These are phyloP conservation scores for Coprinopsis marcescibilis DNA, from an alignment of 768 basidiomycete genomes.

Conservation along the genomic window DNA sequence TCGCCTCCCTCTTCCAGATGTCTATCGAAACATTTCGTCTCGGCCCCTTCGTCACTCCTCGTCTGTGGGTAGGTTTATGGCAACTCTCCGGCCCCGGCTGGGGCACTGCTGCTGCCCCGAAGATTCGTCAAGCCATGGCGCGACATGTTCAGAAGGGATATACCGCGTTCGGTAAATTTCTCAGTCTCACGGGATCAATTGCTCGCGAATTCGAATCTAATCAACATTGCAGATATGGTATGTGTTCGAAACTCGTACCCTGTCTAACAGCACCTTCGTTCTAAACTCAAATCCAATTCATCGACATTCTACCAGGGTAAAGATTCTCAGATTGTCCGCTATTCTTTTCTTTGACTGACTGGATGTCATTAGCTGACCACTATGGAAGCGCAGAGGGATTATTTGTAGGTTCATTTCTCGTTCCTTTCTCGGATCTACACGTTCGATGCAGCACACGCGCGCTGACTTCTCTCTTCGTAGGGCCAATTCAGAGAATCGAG, in stretches of 20 bases:
- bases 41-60: slow-evolving; percentile 52
- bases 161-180: slow-evolving; percentile 50
- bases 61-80: slow-evolving; percentile 78
- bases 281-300: slow-evolving; percentile 3
- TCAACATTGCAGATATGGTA: slow-evolving; percentile 32
- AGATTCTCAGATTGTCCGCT: slow-evolving; percentile 4
- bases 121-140: slow-evolving; percentile 63
- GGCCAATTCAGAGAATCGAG: slow-evolving; percentile 60
- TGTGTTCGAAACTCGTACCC: slow-evolving; percentile 5
- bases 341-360: not conserved
- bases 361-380: slow-evolving; percentile 59
- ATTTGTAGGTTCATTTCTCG: slow-evolving; percentile 46
- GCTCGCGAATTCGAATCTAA: slow-evolving; percentile 3
- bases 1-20: not conserved
- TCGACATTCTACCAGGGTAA: slow-evolving; percentile 23
- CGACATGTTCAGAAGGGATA: slow-evolving; percentile 58
- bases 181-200: not conserved
- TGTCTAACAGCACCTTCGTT: not conserved
- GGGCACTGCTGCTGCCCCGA: slow-evolving; percentile 65
- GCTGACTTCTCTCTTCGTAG: slow-evolving; percentile 27
- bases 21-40: slow-evolving; percentile 44
- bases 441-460: slow-evolving; percentile 12
- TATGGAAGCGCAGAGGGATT: slow-evolving; percentile 81
- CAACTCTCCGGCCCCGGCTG: slow-evolving; percentile 83
- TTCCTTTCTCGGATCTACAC: slow-evolving; percentile 7